Conservation (phyloP, 1,284 basidiomycete genomes). For the Sanghuangporus baumii region DNA sequence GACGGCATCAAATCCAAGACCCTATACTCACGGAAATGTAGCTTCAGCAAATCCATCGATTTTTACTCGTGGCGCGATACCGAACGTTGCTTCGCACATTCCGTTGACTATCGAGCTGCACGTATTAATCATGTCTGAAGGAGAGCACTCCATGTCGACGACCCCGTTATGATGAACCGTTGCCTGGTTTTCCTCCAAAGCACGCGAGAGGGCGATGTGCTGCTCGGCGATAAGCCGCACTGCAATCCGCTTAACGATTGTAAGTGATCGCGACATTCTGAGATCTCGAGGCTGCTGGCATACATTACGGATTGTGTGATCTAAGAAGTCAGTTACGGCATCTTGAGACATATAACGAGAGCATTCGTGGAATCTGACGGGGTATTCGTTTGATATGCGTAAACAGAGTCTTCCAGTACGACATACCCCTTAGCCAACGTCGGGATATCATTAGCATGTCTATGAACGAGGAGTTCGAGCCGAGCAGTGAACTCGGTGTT, state of each 20-base stretch:
- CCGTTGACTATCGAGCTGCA: constrained; percentile 80
- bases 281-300: not conserved
- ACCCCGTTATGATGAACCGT: constrained; percentile 47
- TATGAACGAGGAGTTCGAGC: constrained; percentile 67
- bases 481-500: constrained; percentile 65
- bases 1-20: not conserved
- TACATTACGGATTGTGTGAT: constrained; percentile 74
- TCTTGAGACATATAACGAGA: constrained; percentile 75
- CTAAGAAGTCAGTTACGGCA: constrained; percentile 75
- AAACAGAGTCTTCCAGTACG: not conserved
- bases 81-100: constrained; percentile 83
- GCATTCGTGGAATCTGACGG: constrained; percentile 77
- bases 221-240: constrained; percentile 90
- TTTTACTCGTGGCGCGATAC: constrained; percentile 58
- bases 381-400: constrained; percentile 2
- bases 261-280: not conserved
- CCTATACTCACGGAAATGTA: constrained; percentile 65
- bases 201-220: constrained; percentile 78
- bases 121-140: constrained; percentile 64
- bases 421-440: constrained; percentile 83
- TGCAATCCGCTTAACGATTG: constrained; percentile 58
- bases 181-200: constrained; percentile 35
- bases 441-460: constrained; percentile 84
- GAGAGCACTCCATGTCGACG: constrained; percentile 65
- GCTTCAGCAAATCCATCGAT: constrained; percentile 67